A percentile compares a stretch with the other conserved stretches of the same genome.
Conservation (phyloP, 345 rosid species). For the Cardamine resedifolia region DNA sequence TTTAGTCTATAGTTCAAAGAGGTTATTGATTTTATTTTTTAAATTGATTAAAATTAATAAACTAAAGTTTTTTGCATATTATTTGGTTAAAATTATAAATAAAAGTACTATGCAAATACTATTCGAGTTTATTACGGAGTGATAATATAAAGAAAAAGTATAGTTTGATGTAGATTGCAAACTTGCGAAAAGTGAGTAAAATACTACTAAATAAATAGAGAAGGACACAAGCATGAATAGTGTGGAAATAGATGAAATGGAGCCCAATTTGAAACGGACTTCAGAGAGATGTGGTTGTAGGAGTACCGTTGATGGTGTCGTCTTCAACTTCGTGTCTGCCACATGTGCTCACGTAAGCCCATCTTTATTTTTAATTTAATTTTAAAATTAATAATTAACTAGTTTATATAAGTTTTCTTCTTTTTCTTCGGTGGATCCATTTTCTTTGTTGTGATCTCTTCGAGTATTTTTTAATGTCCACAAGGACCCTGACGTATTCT, state of each 20-base stretch:
- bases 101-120: neutral
- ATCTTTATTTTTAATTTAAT: neutral
- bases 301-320: conserved; percentile 39
- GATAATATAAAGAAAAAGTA: neutral
- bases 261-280: conserved; percentile 31
- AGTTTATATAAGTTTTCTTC: neutral
- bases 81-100: neutral
- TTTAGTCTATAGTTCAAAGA: too few relatives aligned
- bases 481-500: conserved; percentile 33
- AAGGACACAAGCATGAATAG: conserved; percentile 14
- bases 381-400: neutral
- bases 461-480: conserved; percentile 27
- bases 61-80: neutral
- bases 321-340: conserved; percentile 40
- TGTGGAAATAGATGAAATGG: conserved; percentile 27
- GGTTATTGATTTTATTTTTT: too few relatives aligned
- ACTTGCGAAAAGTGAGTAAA: neutral
- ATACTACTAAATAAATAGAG: neutral
- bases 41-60: too few relatives aligned
- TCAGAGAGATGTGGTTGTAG: conserved; percentile 29
- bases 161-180: neutral
- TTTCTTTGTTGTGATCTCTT: conserved; percentile 30
- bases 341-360: conserved; percentile 43
- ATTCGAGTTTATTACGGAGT: neutral
- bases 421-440: conserved; percentile 22